Evolutionary conservation across 495 filamentous ascomycete genomes (phyloP).

Genomic region (Penicillium steckii): DNA sequence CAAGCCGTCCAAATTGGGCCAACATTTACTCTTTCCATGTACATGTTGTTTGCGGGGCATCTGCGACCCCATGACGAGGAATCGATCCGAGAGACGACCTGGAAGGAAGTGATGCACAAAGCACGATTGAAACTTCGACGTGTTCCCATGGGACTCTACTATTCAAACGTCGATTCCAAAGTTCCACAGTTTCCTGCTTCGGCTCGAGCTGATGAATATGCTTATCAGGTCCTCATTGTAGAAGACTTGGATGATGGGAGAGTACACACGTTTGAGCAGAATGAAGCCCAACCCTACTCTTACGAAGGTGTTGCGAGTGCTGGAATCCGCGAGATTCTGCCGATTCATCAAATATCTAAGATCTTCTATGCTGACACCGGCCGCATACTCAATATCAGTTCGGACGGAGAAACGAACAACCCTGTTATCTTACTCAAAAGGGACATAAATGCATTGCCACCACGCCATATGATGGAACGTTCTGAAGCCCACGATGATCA

Average conservation of each 20-base stretch:
- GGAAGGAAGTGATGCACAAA: constrained; percentile 98
- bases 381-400: constrained; percentile 86
- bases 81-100: constrained; percentile 72
- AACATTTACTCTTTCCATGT: constrained; percentile 83
- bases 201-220: constrained; percentile 65
- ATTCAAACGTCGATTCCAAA: constrained; percentile 15
- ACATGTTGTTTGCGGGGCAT: constrained; percentile 94
- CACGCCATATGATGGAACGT: constrained; percentile 63
- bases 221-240: constrained; percentile 84
- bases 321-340: constrained; percentile 80
- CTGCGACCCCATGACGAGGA: constrained; percentile 61
- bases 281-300: constrained; percentile 53
- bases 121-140: constrained; percentile 77
- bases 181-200: constrained; percentile 43
- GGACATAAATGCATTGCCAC: constrained; percentile 71
- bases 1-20: constrained; percentile 82
- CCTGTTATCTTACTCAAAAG: constrained; percentile 86
- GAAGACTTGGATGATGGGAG: constrained; percentile 94
- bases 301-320: constrained; percentile 72
- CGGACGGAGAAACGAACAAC: constrained; percentile 74
- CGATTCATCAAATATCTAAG: constrained; percentile 88
- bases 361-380: constrained; percentile 98
- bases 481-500: constrained; percentile 34
- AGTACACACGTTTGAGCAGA: constrained; percentile 77
- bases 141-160: constrained; percentile 44